Conservation (phyloP, 176 grass and related monocot genomes). For the Zoysia pacifica region DNA sequence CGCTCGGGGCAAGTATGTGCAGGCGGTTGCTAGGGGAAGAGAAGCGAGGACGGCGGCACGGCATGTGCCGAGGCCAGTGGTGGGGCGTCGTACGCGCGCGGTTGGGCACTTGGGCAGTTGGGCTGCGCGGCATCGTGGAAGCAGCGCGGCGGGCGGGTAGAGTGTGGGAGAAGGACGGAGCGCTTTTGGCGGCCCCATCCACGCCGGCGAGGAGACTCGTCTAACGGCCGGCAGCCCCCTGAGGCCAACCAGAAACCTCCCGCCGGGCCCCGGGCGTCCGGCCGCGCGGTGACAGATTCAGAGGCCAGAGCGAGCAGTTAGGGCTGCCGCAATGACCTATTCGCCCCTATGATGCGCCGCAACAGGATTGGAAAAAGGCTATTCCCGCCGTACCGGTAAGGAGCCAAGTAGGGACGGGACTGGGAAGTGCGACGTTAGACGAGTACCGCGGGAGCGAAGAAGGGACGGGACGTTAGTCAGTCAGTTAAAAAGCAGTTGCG, state of each 20-base stretch:
- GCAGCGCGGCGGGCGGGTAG: not conserved
- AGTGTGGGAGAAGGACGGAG: slow-evolving; percentile 51
- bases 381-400: not conserved
- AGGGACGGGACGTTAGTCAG: too few relatives aligned
- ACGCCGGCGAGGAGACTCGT: slow-evolving; percentile 30
- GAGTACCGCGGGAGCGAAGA: too few relatives aligned
- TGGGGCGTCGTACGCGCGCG: not conserved
- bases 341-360: slow-evolving; percentile 30
- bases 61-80: slow-evolving; percentile 28
- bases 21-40: too few relatives aligned
- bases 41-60: not conserved
- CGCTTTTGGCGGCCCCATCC: slow-evolving; percentile 48
- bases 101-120: not conserved
- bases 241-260: slow-evolving; percentile 33
- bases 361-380: slow-evolving; percentile 42
- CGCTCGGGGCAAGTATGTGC: too few relatives aligned
- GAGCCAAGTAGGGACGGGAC: not conserved
- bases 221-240: slow-evolving; percentile 42
- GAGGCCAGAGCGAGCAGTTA: slow-evolving; percentile 26
- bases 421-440: not conserved
- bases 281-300: not conserved
- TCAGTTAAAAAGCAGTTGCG: not conserved
- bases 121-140: not conserved
- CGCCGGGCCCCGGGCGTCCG: slow-evolving; percentile 11
- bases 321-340: not conserved